Evolutionary conservation across 2,329 filamentous ascomycete species (phyloP).

Genomic region (Bipolaris gigantea): DNA sequence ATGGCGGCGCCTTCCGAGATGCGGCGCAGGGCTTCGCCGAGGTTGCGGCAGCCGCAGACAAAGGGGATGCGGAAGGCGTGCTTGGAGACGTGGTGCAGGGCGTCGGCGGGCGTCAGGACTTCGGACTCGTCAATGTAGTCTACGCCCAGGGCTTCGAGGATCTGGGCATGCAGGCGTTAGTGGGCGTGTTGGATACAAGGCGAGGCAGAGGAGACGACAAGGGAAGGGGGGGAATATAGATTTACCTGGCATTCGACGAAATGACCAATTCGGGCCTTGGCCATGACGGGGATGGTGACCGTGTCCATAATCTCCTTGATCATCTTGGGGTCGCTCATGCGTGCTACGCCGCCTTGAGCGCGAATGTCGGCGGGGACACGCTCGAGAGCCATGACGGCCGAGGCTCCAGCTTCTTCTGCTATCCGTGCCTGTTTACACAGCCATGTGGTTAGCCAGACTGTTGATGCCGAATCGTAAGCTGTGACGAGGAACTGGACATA

Average conservation of each 20-base stretch:
- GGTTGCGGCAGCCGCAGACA: slow-evolving; percentile 92
- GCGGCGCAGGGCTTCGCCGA: slow-evolving; percentile 88
- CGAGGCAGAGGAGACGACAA: no score
- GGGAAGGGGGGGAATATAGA: background rate
- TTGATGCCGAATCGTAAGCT: background rate
- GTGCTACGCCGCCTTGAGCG: slow-evolving; percentile 85
- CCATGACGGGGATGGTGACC: slow-evolving; percentile 98
- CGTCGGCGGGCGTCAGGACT: slow-evolving; percentile 93
- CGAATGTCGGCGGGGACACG: slow-evolving; percentile 96
- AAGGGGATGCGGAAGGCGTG: slow-evolving; percentile 80
- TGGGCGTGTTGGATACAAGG: no score
- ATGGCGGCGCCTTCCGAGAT: slow-evolving; percentile 95
- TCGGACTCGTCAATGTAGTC: slow-evolving; percentile 99
- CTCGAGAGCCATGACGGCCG: slow-evolving; percentile 97
- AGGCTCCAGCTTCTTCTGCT: slow-evolving; percentile 93
- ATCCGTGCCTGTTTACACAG: slow-evolving; percentile 71
- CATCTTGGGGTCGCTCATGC: slow-evolving; percentile 94
- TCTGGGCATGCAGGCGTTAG: no score
- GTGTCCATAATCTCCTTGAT: slow-evolving; percentile 94
- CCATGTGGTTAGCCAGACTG: background rate
- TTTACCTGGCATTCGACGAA: slow-evolving; percentile 89
- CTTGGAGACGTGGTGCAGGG: slow-evolving; percentile 91
- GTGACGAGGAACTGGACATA: slow-evolving; percentile 33
- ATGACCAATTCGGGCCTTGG: slow-evolving; percentile 96
- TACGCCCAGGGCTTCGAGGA: slow-evolving; percentile 90